phyloP scores from a whole-genome alignment of 2,329 filamentous ascomycete species.

The Fusarium lyarnte region DNA sequence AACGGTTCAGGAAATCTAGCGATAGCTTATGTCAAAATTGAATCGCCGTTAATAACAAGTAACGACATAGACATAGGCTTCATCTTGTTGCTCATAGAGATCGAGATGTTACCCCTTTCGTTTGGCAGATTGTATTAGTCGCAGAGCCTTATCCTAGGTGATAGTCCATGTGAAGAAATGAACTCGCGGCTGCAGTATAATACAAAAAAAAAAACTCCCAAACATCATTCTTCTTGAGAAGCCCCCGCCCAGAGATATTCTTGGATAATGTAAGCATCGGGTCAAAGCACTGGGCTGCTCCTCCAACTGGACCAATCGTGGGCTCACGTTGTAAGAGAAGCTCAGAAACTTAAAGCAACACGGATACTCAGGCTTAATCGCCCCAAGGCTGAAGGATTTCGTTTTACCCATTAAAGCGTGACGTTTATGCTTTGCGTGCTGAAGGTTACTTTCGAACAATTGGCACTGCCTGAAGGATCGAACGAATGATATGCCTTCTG shows the following conservation, averaged over 20 bases:
- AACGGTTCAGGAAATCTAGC: too few relatives aligned
- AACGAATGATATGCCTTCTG: not conserved
- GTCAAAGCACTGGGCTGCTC: not conserved
- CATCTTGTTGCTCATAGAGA: accelerated
- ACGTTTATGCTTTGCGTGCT: accelerated
- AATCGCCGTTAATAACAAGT: not conserved
- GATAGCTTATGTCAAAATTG: too few relatives aligned
- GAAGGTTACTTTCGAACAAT: not conserved
- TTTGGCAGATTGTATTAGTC: accelerated
- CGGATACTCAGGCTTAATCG: accelerated
- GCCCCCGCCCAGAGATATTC: not conserved
- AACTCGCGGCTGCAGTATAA: not conserved
- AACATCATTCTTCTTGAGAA: accelerated
- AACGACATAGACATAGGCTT: not conserved
- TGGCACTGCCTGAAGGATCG: accelerated
- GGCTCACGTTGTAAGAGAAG: too few relatives aligned
- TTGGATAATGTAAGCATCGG: not conserved
- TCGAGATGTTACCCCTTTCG: accelerated
- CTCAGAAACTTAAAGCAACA: not conserved
- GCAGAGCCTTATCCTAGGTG: too few relatives aligned
- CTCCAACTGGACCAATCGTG: accelerated
- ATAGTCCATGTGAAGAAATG: not conserved
- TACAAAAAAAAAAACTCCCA: too few relatives aligned
- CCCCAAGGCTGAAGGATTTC: not conserved
- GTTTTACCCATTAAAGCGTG: too few relatives aligned